Evolutionary conservation across 1,284 basidiomycete species (phyloP), one percentile per base, ranked within the genome.

Genomic region (Ceratobasidium sp.): DNA sequence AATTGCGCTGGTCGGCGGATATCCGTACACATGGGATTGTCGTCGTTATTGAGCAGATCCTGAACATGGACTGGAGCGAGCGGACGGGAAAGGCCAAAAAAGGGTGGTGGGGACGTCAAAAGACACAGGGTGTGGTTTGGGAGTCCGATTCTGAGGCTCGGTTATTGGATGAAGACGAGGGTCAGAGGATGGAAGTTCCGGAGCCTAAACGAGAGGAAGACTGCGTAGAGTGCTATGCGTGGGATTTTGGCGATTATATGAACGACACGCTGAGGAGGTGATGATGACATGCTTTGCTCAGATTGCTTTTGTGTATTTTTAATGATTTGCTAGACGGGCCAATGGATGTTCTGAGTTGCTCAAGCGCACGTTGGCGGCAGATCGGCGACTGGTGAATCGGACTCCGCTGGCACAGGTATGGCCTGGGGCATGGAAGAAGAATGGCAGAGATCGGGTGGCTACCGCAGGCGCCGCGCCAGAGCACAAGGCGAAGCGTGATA

Each of bases 151-250:
- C 34, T 37, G 54, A 56, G 19, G 6, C 54, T 34, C 58, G 19
- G 37, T 46, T 78, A 46, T 61, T 63, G 75, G n/a, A 71, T 77
- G 68, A 58, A 76, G 76, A 56, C 16, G 43, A 43, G 8, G 71
- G 59, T 9, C 48, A 73, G 22, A 56, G 71, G n/a, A 16, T 63
- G 1, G 71, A 73, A 37, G 71, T 73, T 8, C 78, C 82, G 7
- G 56, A 77, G 29, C 77, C 79, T 0, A 79, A 78, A 39, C 24
- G 48, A 9, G 83, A 85, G 75, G 81, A 83, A 6, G 84, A 85
- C 61, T 85, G 84, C 74, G 78, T 83, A 49, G 84, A 85, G 72
- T 85, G 84, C 71, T 84, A 80, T 74, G 80, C 81, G 48, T 85
- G 84, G 84, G 83, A 83, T 51, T 85, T 82, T 76, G 84, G 83